phyloP scores from a whole-genome alignment of 768 basidiomycete species.

The Macrolepiota albuminosa region DNA sequence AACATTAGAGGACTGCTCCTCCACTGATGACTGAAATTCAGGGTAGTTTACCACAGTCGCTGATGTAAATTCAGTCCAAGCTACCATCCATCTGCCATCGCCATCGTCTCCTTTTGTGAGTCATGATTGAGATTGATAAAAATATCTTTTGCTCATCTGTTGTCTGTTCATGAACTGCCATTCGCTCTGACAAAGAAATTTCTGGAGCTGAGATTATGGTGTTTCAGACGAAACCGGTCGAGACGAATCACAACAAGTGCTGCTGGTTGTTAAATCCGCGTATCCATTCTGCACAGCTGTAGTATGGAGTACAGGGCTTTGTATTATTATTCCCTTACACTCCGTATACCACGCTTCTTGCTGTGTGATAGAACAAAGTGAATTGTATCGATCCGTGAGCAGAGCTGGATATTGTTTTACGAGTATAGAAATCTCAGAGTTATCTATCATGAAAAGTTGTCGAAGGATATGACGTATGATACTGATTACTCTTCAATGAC shows the following conservation, averaged over 20 bases:
- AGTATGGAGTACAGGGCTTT: background rate
- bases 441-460: background rate
- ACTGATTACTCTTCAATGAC: too few species aligned
- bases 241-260: background rate
- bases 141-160: background rate
- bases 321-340: background rate
- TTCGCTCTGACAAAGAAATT: background rate
- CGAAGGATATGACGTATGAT: too few species aligned
- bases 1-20: background rate
- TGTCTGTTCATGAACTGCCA: background rate
- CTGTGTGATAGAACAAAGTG: background rate
- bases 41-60: conserved; percentile 10
- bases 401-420: background rate
- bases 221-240: conserved; percentile 29
- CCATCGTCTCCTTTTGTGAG: background rate
- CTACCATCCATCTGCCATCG: conserved; percentile 36
- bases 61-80: conserved; percentile 48
- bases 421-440: background rate
- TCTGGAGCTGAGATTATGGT: background rate
- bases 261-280: conserved; percentile 28
- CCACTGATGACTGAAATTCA: background rate
- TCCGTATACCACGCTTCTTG: background rate
- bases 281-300: conserved; percentile 35
- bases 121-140: too few species aligned
- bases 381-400: background rate